These are phyloP conservation scores for Fraxinus greggii DNA, from an alignment of 305 asterid species.

Conservation along the genomic window DNA sequence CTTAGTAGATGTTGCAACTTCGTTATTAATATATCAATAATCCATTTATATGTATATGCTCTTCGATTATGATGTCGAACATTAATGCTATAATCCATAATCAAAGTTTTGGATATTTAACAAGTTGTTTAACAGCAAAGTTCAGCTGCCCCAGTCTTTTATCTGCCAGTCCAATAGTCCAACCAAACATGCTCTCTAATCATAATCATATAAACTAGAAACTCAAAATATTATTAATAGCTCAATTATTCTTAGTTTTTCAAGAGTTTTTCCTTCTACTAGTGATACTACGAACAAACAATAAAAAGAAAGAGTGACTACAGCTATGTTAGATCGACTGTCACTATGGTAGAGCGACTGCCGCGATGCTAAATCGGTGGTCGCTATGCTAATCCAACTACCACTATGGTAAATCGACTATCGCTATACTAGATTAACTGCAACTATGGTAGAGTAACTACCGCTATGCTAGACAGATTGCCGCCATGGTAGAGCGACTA, in stretches of 20 bases:
- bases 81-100: not conserved
- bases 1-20: not conserved
- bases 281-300: not conserved
- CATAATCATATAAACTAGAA: not conserved
- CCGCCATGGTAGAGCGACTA: not conserved
- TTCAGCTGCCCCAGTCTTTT: not conserved
- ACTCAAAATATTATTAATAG: not conserved
- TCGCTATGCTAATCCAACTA: not conserved
- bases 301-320: too few species aligned
- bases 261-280: not conserved
- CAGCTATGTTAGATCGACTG: too few species aligned
- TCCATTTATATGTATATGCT: not conserved
- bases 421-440: too few species aligned
- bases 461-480: not conserved
- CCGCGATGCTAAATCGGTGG: not conserved
- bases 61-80: not conserved
- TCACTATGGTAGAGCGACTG: not conserved
- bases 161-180: too few species aligned
- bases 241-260: not conserved
- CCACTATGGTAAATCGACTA: not conserved
- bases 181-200: not conserved
- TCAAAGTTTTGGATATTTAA: too few species aligned
- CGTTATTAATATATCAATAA: not conserved
- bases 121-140: not conserved
- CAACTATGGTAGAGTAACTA: too few species aligned